phyloP scores from a whole-genome alignment of 768 basidiomycete species.

The Gymnopilus junonius region DNA sequence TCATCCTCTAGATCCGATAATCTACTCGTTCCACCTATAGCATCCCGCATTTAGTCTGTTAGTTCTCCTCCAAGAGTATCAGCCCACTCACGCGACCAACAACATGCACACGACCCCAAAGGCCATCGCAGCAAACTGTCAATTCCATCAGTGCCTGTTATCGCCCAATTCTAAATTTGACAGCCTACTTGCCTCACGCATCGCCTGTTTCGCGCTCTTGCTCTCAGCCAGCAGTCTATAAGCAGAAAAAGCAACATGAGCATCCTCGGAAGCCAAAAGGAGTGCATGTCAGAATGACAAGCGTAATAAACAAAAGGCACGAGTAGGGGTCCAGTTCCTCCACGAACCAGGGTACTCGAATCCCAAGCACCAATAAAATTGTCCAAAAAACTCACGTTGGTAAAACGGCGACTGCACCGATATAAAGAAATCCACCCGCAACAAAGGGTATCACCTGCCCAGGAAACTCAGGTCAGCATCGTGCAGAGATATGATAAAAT shows the following conservation, averaged over 20 bases:
- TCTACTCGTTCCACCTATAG: slow-evolving; percentile 79
- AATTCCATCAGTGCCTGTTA: slow-evolving; percentile 15
- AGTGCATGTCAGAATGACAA: slow-evolving; percentile 1
- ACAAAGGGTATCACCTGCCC: slow-evolving; percentile 85
- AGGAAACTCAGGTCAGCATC: slow-evolving; percentile 20
- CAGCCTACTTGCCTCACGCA: slow-evolving; percentile 75
- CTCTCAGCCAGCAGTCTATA: slow-evolving; percentile 82
- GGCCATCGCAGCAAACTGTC: slow-evolving; percentile 88
- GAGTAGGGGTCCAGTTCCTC: slow-evolving; percentile 1
- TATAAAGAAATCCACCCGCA: slow-evolving; percentile 91
- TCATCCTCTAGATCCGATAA: slow-evolving; percentile 20
- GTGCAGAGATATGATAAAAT: slow-evolving; percentile 14
- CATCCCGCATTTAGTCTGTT: slow-evolving; percentile 12
- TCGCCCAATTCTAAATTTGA: neutral
- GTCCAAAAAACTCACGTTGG: slow-evolving; percentile 69
- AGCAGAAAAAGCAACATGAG: neutral
- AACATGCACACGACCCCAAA: slow-evolving; percentile 93
- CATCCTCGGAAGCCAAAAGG: neutral
- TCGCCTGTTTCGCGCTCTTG: slow-evolving; percentile 85
- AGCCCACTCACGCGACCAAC: slow-evolving; percentile 78
- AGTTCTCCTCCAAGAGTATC: slow-evolving; percentile 11
- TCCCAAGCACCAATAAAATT: slow-evolving; percentile 12
- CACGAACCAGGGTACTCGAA: slow-evolving; percentile 13
- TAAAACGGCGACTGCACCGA: slow-evolving; percentile 89
- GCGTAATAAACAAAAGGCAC: slow-evolving; percentile 2